Evolutionary conservation across 139 green algal genomes (phyloP).

Genomic region (Micractinium conductrix): DNA sequence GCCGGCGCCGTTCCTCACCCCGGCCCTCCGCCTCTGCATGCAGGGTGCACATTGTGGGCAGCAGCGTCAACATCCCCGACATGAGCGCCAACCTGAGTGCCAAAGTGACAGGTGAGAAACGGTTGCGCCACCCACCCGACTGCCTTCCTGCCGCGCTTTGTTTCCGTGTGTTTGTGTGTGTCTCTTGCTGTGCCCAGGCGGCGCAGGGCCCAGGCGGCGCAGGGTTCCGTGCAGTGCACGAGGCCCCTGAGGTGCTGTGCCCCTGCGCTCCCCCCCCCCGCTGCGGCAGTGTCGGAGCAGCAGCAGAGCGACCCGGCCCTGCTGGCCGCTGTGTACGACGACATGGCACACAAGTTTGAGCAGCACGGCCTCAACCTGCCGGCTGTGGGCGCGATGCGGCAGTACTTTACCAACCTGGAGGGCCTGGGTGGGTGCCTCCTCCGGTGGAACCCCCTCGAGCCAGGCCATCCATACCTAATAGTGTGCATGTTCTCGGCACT

Average conservation of each 20-base stretch:
- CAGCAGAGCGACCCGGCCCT: conserved; percentile 40
- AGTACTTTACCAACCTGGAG: conserved; percentile 49
- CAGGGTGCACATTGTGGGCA: conserved; percentile 31
- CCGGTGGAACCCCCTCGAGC: too few species aligned
- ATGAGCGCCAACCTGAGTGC: conserved; percentile 45
- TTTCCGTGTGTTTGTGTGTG: too few species aligned
- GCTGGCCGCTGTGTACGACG: conserved; percentile 47
- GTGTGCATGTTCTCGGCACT: too few species aligned
- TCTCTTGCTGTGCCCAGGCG: too few species aligned
- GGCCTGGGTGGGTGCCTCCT: background rate
- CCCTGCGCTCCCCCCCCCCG: background rate
- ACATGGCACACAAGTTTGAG: conserved; percentile 46
- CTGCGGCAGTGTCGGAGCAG: conserved; percentile 24
- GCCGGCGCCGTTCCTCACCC: too few species aligned
- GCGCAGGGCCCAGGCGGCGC: too few species aligned
- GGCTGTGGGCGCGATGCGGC: conserved; percentile 38
- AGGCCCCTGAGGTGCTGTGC: background rate
- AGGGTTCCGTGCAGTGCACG: background rate
- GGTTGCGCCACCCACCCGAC: too few species aligned
- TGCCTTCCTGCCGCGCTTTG: too few species aligned
- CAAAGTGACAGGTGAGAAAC: conserved; percentile 40
- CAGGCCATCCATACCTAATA: too few species aligned
- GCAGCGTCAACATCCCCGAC: conserved; percentile 40
- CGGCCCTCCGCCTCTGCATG: too few species aligned
- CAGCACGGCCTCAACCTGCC: conserved; percentile 48